Conservation (phyloP, 352 stramenopile species). For the Globisporangium echinulatum region DNA sequence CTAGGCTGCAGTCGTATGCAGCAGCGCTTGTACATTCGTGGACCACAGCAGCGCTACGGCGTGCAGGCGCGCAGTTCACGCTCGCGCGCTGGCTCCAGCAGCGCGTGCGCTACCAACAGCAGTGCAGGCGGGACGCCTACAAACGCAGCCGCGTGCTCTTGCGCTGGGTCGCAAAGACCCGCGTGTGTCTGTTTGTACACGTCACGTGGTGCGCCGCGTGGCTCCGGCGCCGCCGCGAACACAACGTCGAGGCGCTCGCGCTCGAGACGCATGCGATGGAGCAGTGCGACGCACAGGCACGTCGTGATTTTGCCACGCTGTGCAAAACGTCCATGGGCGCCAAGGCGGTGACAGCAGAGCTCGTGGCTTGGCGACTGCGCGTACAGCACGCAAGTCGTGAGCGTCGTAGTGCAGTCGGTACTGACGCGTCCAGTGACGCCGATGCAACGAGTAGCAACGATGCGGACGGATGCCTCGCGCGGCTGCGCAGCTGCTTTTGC, state of each 20-base stretch:
- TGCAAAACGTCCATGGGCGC: conserved; percentile 27
- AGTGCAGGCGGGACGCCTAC: conserved; percentile 5
- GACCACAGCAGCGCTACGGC: conserved; percentile 7
- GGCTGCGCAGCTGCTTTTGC: conserved; percentile 35
- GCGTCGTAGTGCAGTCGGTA: background rate
- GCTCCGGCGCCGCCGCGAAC: conserved; percentile 23
- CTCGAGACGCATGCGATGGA: conserved; percentile 22
- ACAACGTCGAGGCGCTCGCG: conserved; percentile 21
- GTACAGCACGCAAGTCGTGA: conserved; percentile 1
- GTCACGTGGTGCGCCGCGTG: conserved; percentile 25
- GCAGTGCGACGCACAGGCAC: conserved; percentile 15
- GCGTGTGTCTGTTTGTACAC: conserved; percentile 38
- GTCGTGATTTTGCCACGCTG: conserved; percentile 22
- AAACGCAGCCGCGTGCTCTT: conserved; percentile 16
- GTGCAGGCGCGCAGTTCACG: conserved; percentile 7
- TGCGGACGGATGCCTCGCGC: conserved; percentile 4
- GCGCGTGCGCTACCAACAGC: conserved; percentile 13
- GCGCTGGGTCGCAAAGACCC: conserved; percentile 37
- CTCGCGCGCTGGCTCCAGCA: conserved; percentile 14
- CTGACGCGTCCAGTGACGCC: too few species aligned
- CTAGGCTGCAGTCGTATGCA: conserved; percentile 14
- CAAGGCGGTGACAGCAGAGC: conserved; percentile 28
- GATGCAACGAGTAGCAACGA: background rate
- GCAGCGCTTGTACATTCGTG: conserved; percentile 9
- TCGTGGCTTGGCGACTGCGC: conserved; percentile 19